phyloP scores from a whole-genome alignment of 192 early-diverging fungal genomes.

The Umbelopsis sp. region DNA sequence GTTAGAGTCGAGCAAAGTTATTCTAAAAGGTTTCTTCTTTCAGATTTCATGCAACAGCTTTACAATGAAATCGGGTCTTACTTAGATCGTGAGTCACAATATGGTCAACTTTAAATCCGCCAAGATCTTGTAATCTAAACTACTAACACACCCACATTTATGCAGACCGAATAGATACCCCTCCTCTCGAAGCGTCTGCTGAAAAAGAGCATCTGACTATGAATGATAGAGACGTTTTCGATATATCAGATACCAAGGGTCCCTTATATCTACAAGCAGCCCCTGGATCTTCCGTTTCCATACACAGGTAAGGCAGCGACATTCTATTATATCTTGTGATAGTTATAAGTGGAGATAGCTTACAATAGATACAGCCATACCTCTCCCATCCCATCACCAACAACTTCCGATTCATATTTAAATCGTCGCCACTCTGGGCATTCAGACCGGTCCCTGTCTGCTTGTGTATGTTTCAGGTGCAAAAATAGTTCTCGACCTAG shows the following conservation, averaged over 20 bases:
- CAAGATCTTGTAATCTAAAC: not conserved
- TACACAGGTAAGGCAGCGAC: conserved; percentile 1
- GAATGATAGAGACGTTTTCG: not conserved
- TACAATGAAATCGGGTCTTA: conserved; percentile 17
- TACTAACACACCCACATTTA: not conserved
- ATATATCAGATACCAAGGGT: not conserved
- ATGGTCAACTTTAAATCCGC: not conserved
- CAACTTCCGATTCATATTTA: conserved; percentile 4
- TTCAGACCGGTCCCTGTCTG: not conserved
- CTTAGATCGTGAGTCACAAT: conserved; percentile 11
- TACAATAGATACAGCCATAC: not conserved
- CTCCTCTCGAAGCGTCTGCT: conserved; percentile 1
- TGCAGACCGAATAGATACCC: conserved; percentile 17
- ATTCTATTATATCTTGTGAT: not conserved
- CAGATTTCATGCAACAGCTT: conserved; percentile 18
- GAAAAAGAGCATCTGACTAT: not conserved
- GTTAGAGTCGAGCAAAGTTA: not conserved
- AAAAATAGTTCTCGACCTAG: conserved; percentile 15
- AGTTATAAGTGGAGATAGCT: not conserved
- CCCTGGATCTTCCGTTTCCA: conserved; percentile 1
- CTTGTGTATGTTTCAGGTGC: conserved; percentile 17
- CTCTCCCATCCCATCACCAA: conserved; percentile 9
- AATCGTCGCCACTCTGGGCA: not conserved
- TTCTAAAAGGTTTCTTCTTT: not conserved
- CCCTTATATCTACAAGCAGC: conserved; percentile 9